Conservation (phyloP, 208 protist species). For the Trypanosoma lewisi region DNA sequence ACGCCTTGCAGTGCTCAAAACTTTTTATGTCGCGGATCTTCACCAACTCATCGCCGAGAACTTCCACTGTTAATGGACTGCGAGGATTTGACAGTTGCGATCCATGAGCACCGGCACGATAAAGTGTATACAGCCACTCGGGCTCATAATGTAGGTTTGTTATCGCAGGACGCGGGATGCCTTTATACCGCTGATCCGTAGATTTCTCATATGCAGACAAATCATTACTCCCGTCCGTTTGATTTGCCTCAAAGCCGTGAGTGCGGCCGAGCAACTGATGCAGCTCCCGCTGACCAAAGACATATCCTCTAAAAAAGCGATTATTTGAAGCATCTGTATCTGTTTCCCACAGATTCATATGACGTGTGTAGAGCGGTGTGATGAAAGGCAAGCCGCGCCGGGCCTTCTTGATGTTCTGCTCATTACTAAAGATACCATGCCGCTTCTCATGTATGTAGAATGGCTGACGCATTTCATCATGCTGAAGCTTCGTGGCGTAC, state of each 20-base stretch:
- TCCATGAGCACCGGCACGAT: conserved; percentile 57
- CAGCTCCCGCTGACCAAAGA: conserved; percentile 73
- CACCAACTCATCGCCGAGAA: conserved; percentile 76
- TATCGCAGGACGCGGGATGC: conserved; percentile 60
- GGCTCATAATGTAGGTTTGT: conserved; percentile 85
- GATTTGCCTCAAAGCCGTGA: conserved; percentile 69
- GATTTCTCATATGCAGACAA: conserved; percentile 65
- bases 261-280: conserved; percentile 73
- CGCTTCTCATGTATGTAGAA: conserved; percentile 86
- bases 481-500: conserved; percentile 77
- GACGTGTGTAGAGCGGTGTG: conserved; percentile 70
- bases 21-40: conserved; percentile 79
- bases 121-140: conserved; percentile 74
- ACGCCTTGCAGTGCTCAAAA: conserved; percentile 81
- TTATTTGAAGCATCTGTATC: conserved; percentile 87
- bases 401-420: conserved; percentile 66
- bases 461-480: conserved; percentile 80
- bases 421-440: conserved; percentile 81
- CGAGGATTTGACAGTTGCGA: conserved; percentile 59
- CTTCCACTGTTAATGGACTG: conserved; percentile 55
- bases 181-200: conserved; percentile 78
- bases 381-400: conserved; percentile 71
- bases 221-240: conserved; percentile 49
- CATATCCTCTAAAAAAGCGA: conserved; percentile 79
- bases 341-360: conserved; percentile 87